Base-by-base conservation (phyloP, 208 protist genomes). In the Leishmania aethiopica region DNA sequence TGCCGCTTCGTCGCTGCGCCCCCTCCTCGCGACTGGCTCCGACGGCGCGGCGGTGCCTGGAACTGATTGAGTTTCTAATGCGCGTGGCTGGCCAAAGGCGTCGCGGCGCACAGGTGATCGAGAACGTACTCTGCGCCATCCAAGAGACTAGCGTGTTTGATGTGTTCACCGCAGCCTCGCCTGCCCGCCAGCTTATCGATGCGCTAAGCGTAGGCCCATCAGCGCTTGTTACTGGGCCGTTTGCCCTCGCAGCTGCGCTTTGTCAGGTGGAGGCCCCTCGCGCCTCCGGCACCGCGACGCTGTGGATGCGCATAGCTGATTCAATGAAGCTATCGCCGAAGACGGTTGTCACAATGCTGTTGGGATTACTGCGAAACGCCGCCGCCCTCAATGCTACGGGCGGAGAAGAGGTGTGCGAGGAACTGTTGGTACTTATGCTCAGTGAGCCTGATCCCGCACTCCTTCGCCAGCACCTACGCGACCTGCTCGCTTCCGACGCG, bases 231-330 rank as follows among this genome's bases (percentile, higher is more conserved):
- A 53, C 51, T 42, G 45, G 19, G 17, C 3, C 77, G 17, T 32
- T 80, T 25, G 64, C 49, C 45, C 64, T 80, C 59, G 77, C 77
- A 37, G 64, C 45, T 28, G 77, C 64, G 10, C 64, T 80, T 49
- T 53, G 62, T n/a, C 77, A 80, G 60, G 17, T 73, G 35, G 60
- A 70, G n/a, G 64, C 45, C 25, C 37, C 76, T 40, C n/a, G 42
- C 42, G 6, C 60, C 37, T 71, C 35, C 42, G 42, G 17, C 47
- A 28, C 45, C 35, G 11, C 5, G 5, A 80, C 47, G 47, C 15
- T 80, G 62, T 80, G 77, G 60, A 19, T 40, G 62, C 60, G 11
- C 77, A 35, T 72, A 42, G 77, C 64, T 3, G 45, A 57, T 28
- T 51, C 77, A 40, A 80, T 70, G 77, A n/a, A 53, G 59, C 32